A percentile compares a stretch with the other conserved stretches of the same genome.
Conservation (phyloP, 2,329 filamentous ascomycete species). For the Peltaster fructicola region DNA sequence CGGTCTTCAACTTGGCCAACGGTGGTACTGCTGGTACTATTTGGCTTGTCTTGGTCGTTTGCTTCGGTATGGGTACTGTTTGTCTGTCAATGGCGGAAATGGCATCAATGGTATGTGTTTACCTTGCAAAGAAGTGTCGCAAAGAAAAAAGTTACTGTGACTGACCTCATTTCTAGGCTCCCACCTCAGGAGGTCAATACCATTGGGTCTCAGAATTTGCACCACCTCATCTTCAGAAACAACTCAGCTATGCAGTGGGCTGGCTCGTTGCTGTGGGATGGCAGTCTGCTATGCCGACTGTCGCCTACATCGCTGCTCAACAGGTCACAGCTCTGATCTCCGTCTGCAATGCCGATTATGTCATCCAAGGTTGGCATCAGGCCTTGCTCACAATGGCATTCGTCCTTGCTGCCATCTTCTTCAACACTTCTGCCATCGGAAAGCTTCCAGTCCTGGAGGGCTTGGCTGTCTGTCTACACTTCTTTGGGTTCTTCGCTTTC, state of each 20-base stretch:
- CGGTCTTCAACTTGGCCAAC: slow-evolving; percentile 3
- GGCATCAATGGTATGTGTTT: slow-evolving; percentile 1
- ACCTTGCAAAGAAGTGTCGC: no score
- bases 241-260: slow-evolving; percentile 33
- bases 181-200: slow-evolving; percentile 41
- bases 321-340: slow-evolving; percentile 14
- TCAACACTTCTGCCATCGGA: slow-evolving; percentile 16
- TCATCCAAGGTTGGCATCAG: slow-evolving; percentile 5
- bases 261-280: slow-evolving; percentile 16
- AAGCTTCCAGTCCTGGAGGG: slow-evolving; percentile 15
- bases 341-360: slow-evolving; percentile 5
- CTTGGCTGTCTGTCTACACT: slow-evolving; percentile 13
- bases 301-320: slow-evolving; percentile 12
- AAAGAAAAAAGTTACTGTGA: no score
- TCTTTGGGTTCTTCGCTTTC: slow-evolving; percentile 16
- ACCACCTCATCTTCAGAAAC: slow-evolving; percentile 22
- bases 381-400: slow-evolving; percentile 10
- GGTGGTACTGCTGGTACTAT: slow-evolving; percentile 4
- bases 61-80: not conserved
- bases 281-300: slow-evolving; percentile 14
- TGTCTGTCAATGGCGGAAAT: slow-evolving; percentile 2
- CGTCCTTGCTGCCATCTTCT: slow-evolving; percentile 10
- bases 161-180: no score
- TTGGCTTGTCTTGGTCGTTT: slow-evolving; percentile 1
- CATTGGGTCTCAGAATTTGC: slow-evolving; percentile 37